phyloP scores from a whole-genome alignment of 2,329 filamentous ascomycete genomes.

The Aureobasidium uvarum region DNA sequence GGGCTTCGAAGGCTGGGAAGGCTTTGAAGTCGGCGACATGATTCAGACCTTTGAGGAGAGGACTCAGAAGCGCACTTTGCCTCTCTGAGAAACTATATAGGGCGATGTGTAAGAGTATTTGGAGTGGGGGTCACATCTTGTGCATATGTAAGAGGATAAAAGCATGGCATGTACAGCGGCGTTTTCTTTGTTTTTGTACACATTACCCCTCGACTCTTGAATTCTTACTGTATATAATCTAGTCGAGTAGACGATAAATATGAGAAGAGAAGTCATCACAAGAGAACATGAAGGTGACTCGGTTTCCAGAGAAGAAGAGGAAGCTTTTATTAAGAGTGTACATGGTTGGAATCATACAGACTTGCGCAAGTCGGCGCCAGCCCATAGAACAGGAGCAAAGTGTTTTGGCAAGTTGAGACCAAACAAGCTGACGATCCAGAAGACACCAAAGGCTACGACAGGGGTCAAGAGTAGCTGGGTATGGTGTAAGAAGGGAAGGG shows the following conservation, averaged over 20 bases:
- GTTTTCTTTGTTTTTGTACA: not conserved
- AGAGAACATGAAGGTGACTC: no score
- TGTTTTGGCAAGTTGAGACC: constrained; percentile 53
- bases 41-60: constrained; percentile 85
- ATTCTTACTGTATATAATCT: not conserved
- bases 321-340: constrained; percentile 8
- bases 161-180: constrained; percentile 5
- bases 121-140: not conserved
- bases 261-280: not conserved
- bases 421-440: constrained; percentile 58
- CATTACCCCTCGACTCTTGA: constrained; percentile 2
- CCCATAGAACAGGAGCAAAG: constrained; percentile 52
- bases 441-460: constrained; percentile 57
- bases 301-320: not conserved
- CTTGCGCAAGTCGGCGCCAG: constrained; percentile 45
- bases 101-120: constrained; percentile 2
- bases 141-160: not conserved
- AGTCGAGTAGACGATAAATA: not conserved
- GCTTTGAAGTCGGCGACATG: constrained; percentile 75
- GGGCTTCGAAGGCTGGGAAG: constrained; percentile 75
- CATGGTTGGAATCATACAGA: constrained; percentile 28
- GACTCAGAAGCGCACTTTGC: constrained; percentile 63
- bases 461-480: constrained; percentile 64
- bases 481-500: constrained; percentile 64
- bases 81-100: constrained; percentile 28